Base-by-base conservation (phyloP, 768 basidiomycete genomes). In the Rhodosporidiobolus sp. region DNA sequence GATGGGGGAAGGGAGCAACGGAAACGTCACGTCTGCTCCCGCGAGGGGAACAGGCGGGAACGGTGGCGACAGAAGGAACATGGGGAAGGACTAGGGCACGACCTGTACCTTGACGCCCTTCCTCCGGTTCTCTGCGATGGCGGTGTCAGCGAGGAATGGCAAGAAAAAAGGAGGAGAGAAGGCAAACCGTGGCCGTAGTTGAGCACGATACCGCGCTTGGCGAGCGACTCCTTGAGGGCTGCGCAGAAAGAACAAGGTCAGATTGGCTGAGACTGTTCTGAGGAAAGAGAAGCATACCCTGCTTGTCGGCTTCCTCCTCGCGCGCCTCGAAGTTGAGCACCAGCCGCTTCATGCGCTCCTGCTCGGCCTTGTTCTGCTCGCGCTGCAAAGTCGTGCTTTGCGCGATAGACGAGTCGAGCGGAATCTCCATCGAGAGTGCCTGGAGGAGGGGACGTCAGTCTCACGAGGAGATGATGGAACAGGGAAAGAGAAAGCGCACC, bases 331-430 rank as follows among this genome's bases (percentile, higher is more conserved):
- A 94, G 79, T 92, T 86, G 63, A 95, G 85, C 7, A 96, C 96
- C 28, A 98, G 85, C n/a, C 89, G 87, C 83, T 99, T 99, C 76
- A 99, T 83, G 72, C 97, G 92, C 81, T 98, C 93, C 77, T 98
- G 95, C 79, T 99, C 96, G 12, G 91, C 92, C 82, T 89, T 91
- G 81, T 94, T 93, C 80, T 94, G 93, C 73, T 91, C 83, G 79
- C 97, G 96, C 54, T 96, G 92, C 4, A 90, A 87, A 43, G 89
- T 88, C 3, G 94, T 94, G 78, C 96, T 92, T 61, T 94, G 85
- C 1, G 95, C 96, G 43, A 99, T 84, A 4, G 92, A 85, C 14
- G 95, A 92, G 76, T 87, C 89, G 14, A 91, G 83, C 17, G 96
- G 96, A 54, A 99, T 88, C 58, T 92, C 89, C 56, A 99, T 85